Conservation (phyloP, 2,329 filamentous ascomycete genomes). For the Sporothrix pseudoabietina region DNA sequence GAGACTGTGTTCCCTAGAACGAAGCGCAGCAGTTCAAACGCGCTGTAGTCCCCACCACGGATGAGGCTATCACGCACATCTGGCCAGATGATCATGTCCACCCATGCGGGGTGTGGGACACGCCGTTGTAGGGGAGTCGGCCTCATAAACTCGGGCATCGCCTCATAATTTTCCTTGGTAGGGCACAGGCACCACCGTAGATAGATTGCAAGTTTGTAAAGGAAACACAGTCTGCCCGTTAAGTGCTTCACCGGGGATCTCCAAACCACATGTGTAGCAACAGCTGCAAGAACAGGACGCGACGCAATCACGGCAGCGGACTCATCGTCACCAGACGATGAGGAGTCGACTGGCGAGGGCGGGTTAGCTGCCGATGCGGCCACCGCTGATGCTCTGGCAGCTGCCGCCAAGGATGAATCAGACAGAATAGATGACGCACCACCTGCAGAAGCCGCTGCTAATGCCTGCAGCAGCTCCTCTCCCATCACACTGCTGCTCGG, state of each 20-base stretch:
- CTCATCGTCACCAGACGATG: not conserved
- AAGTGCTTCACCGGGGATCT: conserved; percentile 17
- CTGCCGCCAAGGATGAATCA: not conserved
- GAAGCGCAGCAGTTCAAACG: conserved; percentile 22
- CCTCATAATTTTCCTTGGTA: conserved; percentile 23
- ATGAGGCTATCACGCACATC: conserved; percentile 30
- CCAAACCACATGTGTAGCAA: conserved; percentile 16
- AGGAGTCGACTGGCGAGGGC: not conserved
- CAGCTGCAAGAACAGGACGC: not conserved
- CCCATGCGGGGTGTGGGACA: conserved; percentile 31
- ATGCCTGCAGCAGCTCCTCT: conserved; percentile 10
- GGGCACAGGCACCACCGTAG: conserved; percentile 28
- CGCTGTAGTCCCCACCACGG: conserved; percentile 22
- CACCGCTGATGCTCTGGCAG: conserved; percentile 13
- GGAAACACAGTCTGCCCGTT: conserved; percentile 22
- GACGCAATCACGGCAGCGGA: not conserved
- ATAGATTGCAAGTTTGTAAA: conserved; percentile 27
- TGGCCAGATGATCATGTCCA: conserved; percentile 32
- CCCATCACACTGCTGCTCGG: conserved; percentile 14
- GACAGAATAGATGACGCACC: conserved; percentile 10
- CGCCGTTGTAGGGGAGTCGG: conserved; percentile 36
- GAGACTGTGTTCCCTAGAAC: conserved; percentile 24
- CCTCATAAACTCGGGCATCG: conserved; percentile 36
- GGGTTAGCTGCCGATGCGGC: conserved; percentile 6
- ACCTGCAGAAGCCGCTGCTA: conserved; percentile 4